phyloP scores from a whole-genome alignment of 1,139 yeast genomes.

The Blastobotrys elegans region DNA sequence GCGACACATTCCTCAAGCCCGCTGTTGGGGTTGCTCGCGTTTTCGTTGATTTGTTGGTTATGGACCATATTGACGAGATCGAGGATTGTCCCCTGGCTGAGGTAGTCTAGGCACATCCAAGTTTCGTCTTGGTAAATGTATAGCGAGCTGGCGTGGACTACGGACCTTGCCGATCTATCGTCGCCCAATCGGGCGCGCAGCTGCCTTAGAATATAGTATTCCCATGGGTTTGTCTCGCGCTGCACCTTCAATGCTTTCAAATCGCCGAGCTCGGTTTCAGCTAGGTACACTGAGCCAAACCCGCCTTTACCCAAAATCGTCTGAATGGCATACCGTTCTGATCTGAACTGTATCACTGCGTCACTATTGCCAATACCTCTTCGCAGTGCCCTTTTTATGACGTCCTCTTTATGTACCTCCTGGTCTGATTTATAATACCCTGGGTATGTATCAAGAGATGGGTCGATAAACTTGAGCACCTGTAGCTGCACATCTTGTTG shows the following conservation, averaged over 20 bases:
- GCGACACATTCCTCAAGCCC: slow-evolving; percentile 57
- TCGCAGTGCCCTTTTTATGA: slow-evolving; percentile 13
- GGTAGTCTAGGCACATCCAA: slow-evolving; percentile 63
- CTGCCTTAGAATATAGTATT: slow-evolving; percentile 55
- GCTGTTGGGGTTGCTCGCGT: slow-evolving; percentile 22
- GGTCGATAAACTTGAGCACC: slow-evolving; percentile 28
- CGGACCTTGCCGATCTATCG: slow-evolving; percentile 35
- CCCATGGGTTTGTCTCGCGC: slow-evolving; percentile 73
- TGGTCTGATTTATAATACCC: slow-evolving; percentile 33
- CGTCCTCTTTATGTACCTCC: slow-evolving; percentile 21
- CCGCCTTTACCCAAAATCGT: slow-evolving; percentile 76
- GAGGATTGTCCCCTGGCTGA: slow-evolving; percentile 67
- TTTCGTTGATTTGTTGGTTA: slow-evolving; percentile 13
- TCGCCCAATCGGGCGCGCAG: slow-evolving; percentile 27
- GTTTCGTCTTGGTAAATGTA: slow-evolving; percentile 68
- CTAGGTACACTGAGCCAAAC: slow-evolving; percentile 70
- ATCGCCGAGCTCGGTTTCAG: slow-evolving; percentile 50
- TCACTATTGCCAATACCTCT: slow-evolving; percentile 10
- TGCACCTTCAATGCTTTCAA: slow-evolving; percentile 70
- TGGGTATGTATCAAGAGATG: slow-evolving; percentile 22
- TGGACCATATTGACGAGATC: slow-evolving; percentile 54
- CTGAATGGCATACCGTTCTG: slow-evolving; percentile 44
- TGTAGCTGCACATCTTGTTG: slow-evolving; percentile 29
- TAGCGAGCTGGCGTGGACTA: slow-evolving; percentile 50
- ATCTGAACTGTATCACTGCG: background rate